A percentile compares a stretch with the other conserved stretches of the same genome.
Conservation (phyloP, 73 alveolate species). For the Symbiodinium natans region DNA sequence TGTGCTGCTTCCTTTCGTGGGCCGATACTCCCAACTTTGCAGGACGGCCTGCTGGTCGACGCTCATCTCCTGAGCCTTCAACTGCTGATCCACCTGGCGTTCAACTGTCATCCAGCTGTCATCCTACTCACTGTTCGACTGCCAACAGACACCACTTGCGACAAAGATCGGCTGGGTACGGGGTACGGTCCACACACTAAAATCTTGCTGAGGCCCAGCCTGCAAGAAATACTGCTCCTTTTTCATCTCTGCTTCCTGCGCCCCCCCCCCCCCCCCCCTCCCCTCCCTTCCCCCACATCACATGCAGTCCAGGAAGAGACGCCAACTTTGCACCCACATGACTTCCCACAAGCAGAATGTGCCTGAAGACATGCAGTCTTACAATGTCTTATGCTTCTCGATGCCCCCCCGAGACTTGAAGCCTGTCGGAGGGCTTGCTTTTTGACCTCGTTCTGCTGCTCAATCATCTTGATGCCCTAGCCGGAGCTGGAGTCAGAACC, state of each 20-base stretch:
- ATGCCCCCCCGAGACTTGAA: no score
- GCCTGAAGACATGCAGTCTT: background rate
- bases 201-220: background rate
- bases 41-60: constrained; percentile 73
- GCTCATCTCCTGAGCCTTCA: constrained; percentile 89
- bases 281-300: no score
- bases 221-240: constrained; percentile 78
- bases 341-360: background rate
- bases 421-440: constrained; percentile 78
- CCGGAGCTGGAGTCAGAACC: background rate
- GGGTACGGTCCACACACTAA: no score
- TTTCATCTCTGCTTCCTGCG: constrained; percentile 63
- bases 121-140: background rate
- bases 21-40: no score
- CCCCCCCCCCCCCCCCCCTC: no score
- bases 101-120: background rate
- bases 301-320: no score
- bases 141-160: background rate
- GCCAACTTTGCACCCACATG: no score
- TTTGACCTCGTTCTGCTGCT: constrained; percentile 33
- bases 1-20: no score
- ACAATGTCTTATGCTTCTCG: no score
- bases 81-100: constrained; percentile 84
- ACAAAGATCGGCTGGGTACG: background rate
- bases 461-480: constrained; percentile 90